Conservation (phyloP, 176 grass and related monocot species). For the Cenchrus purpureus region DNA sequence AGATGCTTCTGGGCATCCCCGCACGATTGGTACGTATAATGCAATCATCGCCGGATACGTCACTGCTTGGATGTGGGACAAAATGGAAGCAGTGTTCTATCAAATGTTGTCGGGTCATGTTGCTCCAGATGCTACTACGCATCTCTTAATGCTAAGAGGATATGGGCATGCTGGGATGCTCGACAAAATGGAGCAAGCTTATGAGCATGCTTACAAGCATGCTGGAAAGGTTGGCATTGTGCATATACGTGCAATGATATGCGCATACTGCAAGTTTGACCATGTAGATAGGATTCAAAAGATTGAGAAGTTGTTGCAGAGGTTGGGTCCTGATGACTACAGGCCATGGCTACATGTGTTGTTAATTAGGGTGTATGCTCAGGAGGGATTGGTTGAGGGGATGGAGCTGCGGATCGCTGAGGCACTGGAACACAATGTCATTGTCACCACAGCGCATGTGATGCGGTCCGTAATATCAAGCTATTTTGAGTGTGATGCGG, state of each 20-base stretch:
- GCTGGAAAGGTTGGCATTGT: conserved; percentile 34
- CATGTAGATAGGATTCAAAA: conserved; percentile 65
- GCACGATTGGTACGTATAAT: conserved; percentile 71
- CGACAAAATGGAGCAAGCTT: conserved; percentile 81
- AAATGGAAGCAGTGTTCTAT: conserved; percentile 63
- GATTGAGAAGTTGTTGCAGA: conserved; percentile 69
- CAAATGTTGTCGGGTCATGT: conserved; percentile 58
- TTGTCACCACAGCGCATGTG: conserved; percentile 52
- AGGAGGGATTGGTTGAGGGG: conserved; percentile 67
- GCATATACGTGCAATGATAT: conserved; percentile 78
- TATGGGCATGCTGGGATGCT: conserved; percentile 69
- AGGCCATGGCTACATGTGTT: conserved; percentile 79
- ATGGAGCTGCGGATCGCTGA: conserved; percentile 80
- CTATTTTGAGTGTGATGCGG: conserved; percentile 61
- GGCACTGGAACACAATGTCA: conserved; percentile 60
- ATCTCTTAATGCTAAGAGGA: conserved; percentile 82
- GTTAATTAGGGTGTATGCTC: conserved; percentile 82
- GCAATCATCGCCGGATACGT: conserved; percentile 75
- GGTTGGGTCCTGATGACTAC: conserved; percentile 66
- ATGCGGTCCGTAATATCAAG: conserved; percentile 69
- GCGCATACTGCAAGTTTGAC: conserved; percentile 74
- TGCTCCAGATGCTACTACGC: conserved; percentile 65
- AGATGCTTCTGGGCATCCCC: conserved; percentile 57
- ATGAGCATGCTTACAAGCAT: conserved; percentile 52
- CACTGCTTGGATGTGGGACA: conserved; percentile 88